Evolutionary conservation across 2,329 filamentous ascomycete genomes (phyloP), one percentile per base, ranked within the genome.

Genomic region (Arthrobotrys entomopaga): DNA sequence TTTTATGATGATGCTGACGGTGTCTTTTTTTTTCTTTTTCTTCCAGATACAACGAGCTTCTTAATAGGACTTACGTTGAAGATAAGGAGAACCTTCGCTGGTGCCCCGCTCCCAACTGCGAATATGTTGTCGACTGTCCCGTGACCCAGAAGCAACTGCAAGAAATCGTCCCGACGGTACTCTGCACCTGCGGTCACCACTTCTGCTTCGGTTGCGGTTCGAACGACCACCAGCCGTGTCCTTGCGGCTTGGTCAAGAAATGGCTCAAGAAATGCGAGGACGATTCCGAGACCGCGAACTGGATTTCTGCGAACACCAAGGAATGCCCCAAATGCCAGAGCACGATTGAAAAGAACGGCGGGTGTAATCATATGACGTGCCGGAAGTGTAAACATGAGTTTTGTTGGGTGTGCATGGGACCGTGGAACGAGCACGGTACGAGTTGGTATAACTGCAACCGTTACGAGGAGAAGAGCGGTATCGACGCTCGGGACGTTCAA

Each of bases 371-470:
- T 82, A 97, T 97, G 93, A 97, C 93, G 0, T 97, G 93, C 81
- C 86, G 93, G 66, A 97, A 97, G 82, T 97, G 93, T 84, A 92
- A 93, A 80, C 90, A 97, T 80, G 93, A 97, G 80, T 97, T 99
- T 80, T 99, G 95, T 83, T 99, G 95, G 95, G 98, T 99, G 91
- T 99, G 95, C 80, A 99, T 99, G 95, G 95, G 95, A 0, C 85
- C 97, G 0, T 99, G 95, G 95, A 96, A 93, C 0, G 95, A 99
- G 82, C 95, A 99, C 81, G 95, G 95, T 76, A 99, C 94, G 2
- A 97, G 92, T 82, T 99, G 95, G 95, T 99, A 99, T 85, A 99
- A 97, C 82, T 99, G 95, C 86, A 99, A 97, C 81, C 87, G 95
- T 7, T 99, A 90, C 79, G 95, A 99, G 80, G 95, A 98, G 83